Conservation (phyloP, 208 protist species). For the Trypanosoma mega region DNA sequence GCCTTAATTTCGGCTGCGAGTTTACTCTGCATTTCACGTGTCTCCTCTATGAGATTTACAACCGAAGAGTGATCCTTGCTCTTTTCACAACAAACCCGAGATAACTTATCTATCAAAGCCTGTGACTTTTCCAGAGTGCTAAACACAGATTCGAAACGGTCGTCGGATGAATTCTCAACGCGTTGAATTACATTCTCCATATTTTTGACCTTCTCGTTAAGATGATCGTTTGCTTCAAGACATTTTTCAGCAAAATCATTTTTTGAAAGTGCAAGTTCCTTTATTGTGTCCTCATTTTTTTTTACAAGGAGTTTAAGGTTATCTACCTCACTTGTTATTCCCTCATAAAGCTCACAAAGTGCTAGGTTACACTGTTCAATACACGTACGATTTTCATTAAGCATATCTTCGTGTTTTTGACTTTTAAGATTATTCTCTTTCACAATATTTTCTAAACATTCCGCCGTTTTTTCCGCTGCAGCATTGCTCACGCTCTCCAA, state of each 20-base stretch:
- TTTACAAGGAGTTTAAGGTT: slow-evolving; percentile 4
- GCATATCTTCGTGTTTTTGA: slow-evolving; percentile 5
- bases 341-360: slow-evolving; percentile 9
- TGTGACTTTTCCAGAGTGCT: slow-evolving; percentile 15
- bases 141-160: slow-evolving; percentile 24
- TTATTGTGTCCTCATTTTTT: slow-evolving; percentile 8
- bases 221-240: neutral
- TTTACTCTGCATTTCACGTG: slow-evolving; percentile 7
- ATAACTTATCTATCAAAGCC: slow-evolving; percentile 10
- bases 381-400: slow-evolving; percentile 9
- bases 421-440: slow-evolving; percentile 21
- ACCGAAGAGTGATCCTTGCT: slow-evolving; percentile 9
- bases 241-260: too few species aligned
- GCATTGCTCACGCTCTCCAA: too few species aligned
- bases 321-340: slow-evolving; percentile 13
- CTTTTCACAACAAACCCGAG: slow-evolving; percentile 1
- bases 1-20: slow-evolving; percentile 7
- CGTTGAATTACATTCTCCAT: slow-evolving; percentile 6
- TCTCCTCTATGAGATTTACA: slow-evolving; percentile 10
- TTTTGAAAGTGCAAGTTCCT: neutral
- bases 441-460: slow-evolving; percentile 26
- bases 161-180: slow-evolving; percentile 12
- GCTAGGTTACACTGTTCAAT: slow-evolving; percentile 12
- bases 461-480: too few species aligned
- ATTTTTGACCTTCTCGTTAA: slow-evolving; percentile 5